Percentiles rank a stretch among this genome's conserved stretches.
These are phyloP conservation scores for Boechera stricta DNA, from an alignment of 345 rosid species.

Conservation along the genomic window DNA sequence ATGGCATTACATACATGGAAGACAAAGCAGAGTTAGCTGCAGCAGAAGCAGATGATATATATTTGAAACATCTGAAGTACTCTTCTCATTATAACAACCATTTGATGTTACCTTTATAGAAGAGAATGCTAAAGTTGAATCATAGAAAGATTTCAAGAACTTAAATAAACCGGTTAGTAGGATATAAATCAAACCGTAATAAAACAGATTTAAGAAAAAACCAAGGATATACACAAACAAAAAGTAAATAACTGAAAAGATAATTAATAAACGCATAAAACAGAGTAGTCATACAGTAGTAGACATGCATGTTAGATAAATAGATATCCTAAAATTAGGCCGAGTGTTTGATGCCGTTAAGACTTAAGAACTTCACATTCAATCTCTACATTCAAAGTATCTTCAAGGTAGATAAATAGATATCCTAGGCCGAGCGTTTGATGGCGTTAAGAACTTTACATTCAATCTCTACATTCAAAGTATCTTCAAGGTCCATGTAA, in stretches of 20 bases:
- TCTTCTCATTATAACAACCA: not conserved
- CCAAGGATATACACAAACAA: not conserved
- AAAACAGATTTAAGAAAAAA: no score
- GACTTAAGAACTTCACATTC: not conserved
- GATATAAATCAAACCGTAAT: no score
- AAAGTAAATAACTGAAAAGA: not conserved
- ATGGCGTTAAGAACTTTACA: not conserved
- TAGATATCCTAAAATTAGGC: not conserved
- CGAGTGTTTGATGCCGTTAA: not conserved
- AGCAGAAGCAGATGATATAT: not conserved
- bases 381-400: not conserved
- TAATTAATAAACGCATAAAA: not conserved
- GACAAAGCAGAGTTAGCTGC: not conserved
- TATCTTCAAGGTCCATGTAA: not conserved
- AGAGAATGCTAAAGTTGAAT: constrained; percentile 10
- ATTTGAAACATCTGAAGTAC: no score
- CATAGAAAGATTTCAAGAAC: not conserved
- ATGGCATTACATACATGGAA: no score
- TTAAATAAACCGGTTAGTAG: no score
- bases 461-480: not conserved
- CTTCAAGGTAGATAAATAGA: not conserved
- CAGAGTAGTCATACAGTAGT: not conserved
- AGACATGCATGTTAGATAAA: no score
- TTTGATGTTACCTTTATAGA: not conserved
- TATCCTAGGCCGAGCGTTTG: not conserved